Base-by-base conservation (phyloP, 495 filamentous ascomycete genomes). In the Penicillium samsonianum region DNA sequence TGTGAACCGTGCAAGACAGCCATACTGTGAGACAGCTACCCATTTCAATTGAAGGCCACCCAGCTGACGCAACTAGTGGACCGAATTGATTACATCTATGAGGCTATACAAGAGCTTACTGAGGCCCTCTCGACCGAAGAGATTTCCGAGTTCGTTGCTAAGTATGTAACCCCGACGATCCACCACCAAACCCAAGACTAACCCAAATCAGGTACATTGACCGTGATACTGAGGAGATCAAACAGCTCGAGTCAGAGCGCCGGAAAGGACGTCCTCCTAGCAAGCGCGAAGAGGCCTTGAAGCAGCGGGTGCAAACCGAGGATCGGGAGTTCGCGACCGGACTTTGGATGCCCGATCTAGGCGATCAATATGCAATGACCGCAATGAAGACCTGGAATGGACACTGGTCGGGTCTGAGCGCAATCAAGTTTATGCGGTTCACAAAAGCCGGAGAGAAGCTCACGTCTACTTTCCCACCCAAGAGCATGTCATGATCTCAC, bases 291-390 rank as follows among this genome's bases (percentile, higher is more conserved):
- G 90, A 92, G 68, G 72, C 88, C 5, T 73, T 98, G 23, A 83
- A 80, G 59, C 85, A 92, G 64, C 83, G 84, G 45, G 85, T 88
- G 45, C 78, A 80, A 19, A 74, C 73, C 19, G 90, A 97, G 61
- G 76, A 87, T 62, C 88, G 87, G 65, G 94, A 98, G 74, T 88
- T 90, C 60, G 80, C 84, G 45, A 88, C 86, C 26, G 94, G 94
- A 0, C 96, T 95, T 65, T 90, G 86, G 81, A 68, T 87, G 60
- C 88, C 88, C 1, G 83, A 91, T 57, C 54, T 90, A 33, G 67
- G 74, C 47, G 74, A 87, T 43, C 61, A 64, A 46, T 74, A 80
- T 41, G 87, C 82, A 56, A 53, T 89, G 38, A 63, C 69, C 50
- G 73, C 65, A 52, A 67, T 91, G 55, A 69, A 70, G 59, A 58